phyloP scores from a whole-genome alignment of 495 filamentous ascomycete species.

The Aspergillus incahuasiensis region DNA sequence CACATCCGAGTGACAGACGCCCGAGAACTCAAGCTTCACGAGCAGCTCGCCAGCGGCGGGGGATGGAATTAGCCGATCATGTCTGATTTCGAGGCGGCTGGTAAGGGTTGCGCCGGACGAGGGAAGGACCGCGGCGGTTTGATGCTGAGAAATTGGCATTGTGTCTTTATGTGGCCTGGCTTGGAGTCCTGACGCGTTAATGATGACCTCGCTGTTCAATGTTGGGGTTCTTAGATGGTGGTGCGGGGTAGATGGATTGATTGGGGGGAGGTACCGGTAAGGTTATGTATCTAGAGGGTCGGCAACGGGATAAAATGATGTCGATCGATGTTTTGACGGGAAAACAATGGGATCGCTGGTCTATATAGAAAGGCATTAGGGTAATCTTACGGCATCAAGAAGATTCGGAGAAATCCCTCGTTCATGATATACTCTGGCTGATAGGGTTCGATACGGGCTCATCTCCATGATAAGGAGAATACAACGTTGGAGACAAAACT shows the following conservation, averaged over 20 bases:
- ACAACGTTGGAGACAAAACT: neutral
- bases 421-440: neutral
- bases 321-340: no score
- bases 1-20: conserved; percentile 42
- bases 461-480: conserved; percentile 1
- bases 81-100: conserved; percentile 26
- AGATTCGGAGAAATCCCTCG: neutral
- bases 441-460: conserved; percentile 1
- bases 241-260: neutral
- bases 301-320: no score
- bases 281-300: no score
- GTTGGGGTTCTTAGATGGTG: neutral
- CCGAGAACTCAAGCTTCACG: conserved; percentile 40
- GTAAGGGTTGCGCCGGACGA: conserved; percentile 20
- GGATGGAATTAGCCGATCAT: conserved; percentile 28
- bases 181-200: neutral
- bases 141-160: conserved; percentile 30
- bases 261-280: neutral
- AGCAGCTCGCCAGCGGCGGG: conserved; percentile 35
- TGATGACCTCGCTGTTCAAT: no score
- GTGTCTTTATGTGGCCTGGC: neutral
- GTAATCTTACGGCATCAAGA: no score
- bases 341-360: no score
- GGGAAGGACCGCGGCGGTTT: conserved; percentile 35
- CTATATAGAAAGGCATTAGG: no score